Evolutionary conservation across 306 rosid species (phyloP), one percentile per base, ranked within the genome.

Genomic region (Prosopis cineraria): DNA sequence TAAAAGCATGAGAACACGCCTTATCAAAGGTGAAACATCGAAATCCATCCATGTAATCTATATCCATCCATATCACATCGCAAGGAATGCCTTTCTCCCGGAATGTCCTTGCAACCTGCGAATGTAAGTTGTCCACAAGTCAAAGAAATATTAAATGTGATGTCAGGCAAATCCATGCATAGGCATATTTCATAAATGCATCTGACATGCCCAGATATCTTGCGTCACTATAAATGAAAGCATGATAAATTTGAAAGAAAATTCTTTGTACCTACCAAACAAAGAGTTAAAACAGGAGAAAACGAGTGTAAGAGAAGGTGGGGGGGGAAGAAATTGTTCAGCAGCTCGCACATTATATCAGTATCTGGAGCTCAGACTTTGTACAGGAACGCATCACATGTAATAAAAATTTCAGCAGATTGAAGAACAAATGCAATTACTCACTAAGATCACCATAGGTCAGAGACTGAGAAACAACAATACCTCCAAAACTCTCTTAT

Each of bases 11-110:
- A 76, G 70, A 65, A 56, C 83, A 65, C 85, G 78, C 98, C 93
- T 87, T 83, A 86, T 94, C 92, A 68, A 90, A 92, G 86, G 97
- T 94, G 83, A 90, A 94, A 87, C 96, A 90, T 50, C 97, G 94
- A 86, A 92, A 92, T 50, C 93, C 94, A 84, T 94, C 97, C 98
- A 94, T 94, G 90, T 92, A 94, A 87, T 90, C 93, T 3, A 90
- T 92, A 71, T 92, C 98, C 96, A 94, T 92, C 98, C 98, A 94
- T 83, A 94, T 70, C 69, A 90, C 97, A 64, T 94, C 98, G 77
- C 98, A 94, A 41, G 97, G 97, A 73, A 94, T 86, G 79, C 75
- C 52, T 73, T 92, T 94, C 80, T 90, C 77, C 55, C 97, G 86
- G 45, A 94, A 92, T 63, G 83, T 90, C 77, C 78, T 84, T 47